Conservation (phyloP, 2,329 filamentous ascomycete species). For the Pochonia chlamydosporia region DNA sequence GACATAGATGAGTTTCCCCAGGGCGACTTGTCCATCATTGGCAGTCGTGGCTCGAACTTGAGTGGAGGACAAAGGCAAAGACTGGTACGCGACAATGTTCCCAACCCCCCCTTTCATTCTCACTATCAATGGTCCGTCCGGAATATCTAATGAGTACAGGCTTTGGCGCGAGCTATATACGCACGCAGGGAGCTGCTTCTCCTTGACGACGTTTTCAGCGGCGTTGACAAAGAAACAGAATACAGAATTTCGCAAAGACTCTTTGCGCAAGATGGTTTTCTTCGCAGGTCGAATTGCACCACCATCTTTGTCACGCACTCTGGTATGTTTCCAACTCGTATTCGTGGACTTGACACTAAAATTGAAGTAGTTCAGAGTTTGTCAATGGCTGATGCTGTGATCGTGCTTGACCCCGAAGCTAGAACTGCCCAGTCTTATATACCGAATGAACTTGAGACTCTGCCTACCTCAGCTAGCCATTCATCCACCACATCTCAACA, state of each 20-base stretch:
- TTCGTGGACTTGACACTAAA: too few relatives aligned
- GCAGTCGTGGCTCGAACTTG: slow-evolving; percentile 28
- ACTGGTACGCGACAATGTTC: slow-evolving; percentile 19
- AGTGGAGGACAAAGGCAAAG: slow-evolving; percentile 32
- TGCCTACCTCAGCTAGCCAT: too few relatives aligned
- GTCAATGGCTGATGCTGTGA: too few relatives aligned
- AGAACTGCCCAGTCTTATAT: too few relatives aligned
- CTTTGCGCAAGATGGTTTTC: neutral
- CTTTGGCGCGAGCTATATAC: slow-evolving; percentile 8
- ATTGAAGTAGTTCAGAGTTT: too few relatives aligned
- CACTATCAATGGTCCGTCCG: too few relatives aligned
- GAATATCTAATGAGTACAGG: neutral
- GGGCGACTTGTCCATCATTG: slow-evolving; percentile 27
- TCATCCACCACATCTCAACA: too few relatives aligned
- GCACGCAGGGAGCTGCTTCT: neutral
- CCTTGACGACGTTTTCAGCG: slow-evolving; percentile 6
- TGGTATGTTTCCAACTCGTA: too few relatives aligned
- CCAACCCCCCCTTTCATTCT: too few relatives aligned
- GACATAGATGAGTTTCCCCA: slow-evolving; percentile 22
- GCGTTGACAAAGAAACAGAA: neutral
- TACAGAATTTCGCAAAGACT: neutral
- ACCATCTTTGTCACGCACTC: neutral
- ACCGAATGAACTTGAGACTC: too few relatives aligned
- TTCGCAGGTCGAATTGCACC: neutral
- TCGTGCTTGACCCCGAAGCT: too few relatives aligned